phyloP scores from a whole-genome alignment of 352 stramenopile genomes.

The Pythium monospermum region DNA sequence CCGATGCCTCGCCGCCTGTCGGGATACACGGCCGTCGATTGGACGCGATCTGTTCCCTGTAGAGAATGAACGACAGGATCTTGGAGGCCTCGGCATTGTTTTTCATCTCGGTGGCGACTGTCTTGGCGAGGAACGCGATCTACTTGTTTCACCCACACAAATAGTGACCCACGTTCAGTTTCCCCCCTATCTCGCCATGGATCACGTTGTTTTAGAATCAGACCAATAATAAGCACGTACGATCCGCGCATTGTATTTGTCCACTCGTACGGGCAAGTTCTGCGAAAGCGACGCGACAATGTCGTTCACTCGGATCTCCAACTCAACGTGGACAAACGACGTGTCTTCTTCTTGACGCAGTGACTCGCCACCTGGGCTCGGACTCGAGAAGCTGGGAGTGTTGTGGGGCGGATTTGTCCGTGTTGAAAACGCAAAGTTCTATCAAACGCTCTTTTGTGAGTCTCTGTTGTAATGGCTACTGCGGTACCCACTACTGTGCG shows the following conservation, averaged over 20 bases:
- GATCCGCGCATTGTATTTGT: conserved; percentile 31
- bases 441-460: too few species aligned
- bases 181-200: too few species aligned
- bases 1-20: conserved; percentile 24
- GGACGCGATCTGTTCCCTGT: conserved; percentile 40
- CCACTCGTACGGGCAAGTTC: conserved; percentile 30
- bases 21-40: conserved; percentile 40
- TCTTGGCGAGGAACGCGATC: conserved; percentile 21
- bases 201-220: too few species aligned
- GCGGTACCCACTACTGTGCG: too few species aligned
- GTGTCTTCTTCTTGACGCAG: conserved; percentile 15
- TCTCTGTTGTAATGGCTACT: too few species aligned
- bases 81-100: conserved; percentile 32
- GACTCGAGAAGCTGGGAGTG: neutral
- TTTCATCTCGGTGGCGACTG: conserved; percentile 35
- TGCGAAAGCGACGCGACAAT: conserved; percentile 24
- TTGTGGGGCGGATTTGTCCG: conserved; percentile 11
- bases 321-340: conserved; percentile 18
- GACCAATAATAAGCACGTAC: too few species aligned
- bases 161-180: too few species aligned
- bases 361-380: neutral
- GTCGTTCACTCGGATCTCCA: conserved; percentile 24
- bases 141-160: too few species aligned
- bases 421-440: conserved; percentile 38
- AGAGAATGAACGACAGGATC: conserved; percentile 44